These are phyloP conservation scores for Coniochaeta hoffmannii DNA, from an alignment of 2,329 filamentous ascomycete species.

Conservation along the genomic window DNA sequence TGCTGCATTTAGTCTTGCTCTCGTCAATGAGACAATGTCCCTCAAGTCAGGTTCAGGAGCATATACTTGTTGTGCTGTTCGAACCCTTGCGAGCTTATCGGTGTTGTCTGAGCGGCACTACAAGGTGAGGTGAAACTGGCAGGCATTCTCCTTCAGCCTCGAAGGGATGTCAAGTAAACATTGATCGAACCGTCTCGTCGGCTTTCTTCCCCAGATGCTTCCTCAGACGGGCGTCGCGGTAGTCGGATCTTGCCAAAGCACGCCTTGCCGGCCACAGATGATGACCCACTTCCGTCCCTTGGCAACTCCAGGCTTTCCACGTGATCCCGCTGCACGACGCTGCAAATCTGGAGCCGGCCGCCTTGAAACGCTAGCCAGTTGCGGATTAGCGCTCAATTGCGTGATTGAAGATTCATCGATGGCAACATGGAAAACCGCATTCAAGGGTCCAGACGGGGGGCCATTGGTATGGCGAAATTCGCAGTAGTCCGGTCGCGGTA, in stretches of 20 bases:
- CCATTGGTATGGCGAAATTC: not conserved
- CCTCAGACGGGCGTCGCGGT: not conserved
- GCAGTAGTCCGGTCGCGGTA: not conserved
- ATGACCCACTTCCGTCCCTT: not conserved
- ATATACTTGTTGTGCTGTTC: too few species aligned
- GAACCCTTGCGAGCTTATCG: too few species aligned
- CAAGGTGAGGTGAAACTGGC: too few species aligned
- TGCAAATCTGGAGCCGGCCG: not conserved
- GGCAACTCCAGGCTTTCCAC: not conserved
- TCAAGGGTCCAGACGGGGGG: not conserved
- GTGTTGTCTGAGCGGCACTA: too few species aligned
- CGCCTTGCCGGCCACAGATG: not conserved
- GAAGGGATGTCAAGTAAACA: not conserved
- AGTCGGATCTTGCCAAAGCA: not conserved
- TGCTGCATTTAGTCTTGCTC: too few species aligned
- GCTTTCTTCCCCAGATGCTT: not conserved
- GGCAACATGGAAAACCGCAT: not conserved
- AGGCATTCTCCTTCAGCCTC: too few species aligned
- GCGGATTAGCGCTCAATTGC: slow-evolving; percentile 1
- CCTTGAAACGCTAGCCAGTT: not conserved
- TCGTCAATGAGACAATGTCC: too few species aligned
- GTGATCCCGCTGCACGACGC: not conserved
- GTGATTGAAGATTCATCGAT: slow-evolving; percentile 4
- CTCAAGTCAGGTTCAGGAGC: too few species aligned
- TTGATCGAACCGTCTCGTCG: too few species aligned